Percentiles rank a stretch among this genome's conserved stretches.
Evolutionary conservation across 108 stramenopile genomes (phyloP).

Genomic region (Fistulifera pelliculosa): DNA sequence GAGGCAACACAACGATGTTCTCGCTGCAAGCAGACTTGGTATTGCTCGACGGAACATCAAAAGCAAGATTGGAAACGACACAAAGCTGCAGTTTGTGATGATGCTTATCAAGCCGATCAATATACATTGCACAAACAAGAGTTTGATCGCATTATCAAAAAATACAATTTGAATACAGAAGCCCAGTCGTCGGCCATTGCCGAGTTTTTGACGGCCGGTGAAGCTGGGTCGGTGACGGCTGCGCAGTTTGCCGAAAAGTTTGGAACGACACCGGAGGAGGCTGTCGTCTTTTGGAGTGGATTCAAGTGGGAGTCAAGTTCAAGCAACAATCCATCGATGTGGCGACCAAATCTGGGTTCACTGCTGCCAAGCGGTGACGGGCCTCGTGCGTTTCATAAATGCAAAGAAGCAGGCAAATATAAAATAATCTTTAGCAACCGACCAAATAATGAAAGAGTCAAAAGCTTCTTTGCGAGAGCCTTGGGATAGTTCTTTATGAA

Average conservation of each 20-base stretch:
- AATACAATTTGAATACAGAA: slow-evolving; percentile 41
- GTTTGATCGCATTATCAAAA: slow-evolving; percentile 48
- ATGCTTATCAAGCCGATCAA: slow-evolving; percentile 40
- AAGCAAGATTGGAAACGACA: slow-evolving; percentile 19
- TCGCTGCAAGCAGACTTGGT: slow-evolving; percentile 7
- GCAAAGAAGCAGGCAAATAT: no score
- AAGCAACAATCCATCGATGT: slow-evolving; percentile 52
- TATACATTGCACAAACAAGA: slow-evolving; percentile 54
- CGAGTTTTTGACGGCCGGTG: slow-evolving; percentile 32
- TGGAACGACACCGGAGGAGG: slow-evolving; percentile 54
- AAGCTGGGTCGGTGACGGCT: slow-evolving; percentile 31
- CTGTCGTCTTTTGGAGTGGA: slow-evolving; percentile 77
- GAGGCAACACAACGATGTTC: neutral
- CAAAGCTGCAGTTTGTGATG: slow-evolving; percentile 29
- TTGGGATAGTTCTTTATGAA: no score
- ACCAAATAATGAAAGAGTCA: no score
- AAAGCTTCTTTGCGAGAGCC: no score
- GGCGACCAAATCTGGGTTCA: slow-evolving; percentile 48
- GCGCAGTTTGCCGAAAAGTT: slow-evolving; percentile 54
- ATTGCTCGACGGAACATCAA: slow-evolving; percentile 7
- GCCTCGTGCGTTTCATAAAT: no score
- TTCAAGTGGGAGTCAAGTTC: slow-evolving; percentile 67
- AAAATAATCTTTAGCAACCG: no score
- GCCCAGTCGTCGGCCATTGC: slow-evolving; percentile 42
- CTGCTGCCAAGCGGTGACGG: slow-evolving; percentile 1